Evolutionary conservation across 768 basidiomycete genomes (phyloP).

Genomic region (Tricholoma furcatifolium): DNA sequence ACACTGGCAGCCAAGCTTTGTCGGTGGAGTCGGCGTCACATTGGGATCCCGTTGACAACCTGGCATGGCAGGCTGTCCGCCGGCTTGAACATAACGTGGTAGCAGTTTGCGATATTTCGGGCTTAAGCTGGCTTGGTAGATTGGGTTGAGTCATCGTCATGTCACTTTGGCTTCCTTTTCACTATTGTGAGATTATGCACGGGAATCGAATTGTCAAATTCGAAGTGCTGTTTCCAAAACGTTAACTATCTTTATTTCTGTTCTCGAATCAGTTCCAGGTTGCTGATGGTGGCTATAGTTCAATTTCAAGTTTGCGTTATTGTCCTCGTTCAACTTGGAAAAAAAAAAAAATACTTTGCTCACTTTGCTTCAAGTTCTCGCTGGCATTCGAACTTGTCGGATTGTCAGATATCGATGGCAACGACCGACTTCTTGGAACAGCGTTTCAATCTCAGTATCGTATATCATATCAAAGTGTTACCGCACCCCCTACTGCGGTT

Average conservation of each 20-base stretch:
- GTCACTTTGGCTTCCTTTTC: background rate
- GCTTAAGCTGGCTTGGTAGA: background rate
- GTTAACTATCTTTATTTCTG: background rate
- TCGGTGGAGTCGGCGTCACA: slow-evolving; percentile 3
- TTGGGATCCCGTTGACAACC: slow-evolving; percentile 6
- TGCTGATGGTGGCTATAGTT: too few relatives aligned
- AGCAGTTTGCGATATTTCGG: slow-evolving; percentile 3
- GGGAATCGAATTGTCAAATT: background rate
- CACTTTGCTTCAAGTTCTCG: too few relatives aligned
- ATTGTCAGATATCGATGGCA: too few relatives aligned
- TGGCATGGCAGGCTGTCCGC: background rate
- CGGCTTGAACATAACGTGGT: background rate
- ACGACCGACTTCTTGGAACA: too few relatives aligned
- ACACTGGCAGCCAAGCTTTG: background rate
- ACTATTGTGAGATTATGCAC: background rate
- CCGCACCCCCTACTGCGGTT: too few relatives aligned
- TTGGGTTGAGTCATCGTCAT: background rate
- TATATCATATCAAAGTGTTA: too few relatives aligned
- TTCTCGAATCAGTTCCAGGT: too few relatives aligned
- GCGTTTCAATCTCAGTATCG: too few relatives aligned
- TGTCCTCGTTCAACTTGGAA: too few relatives aligned
- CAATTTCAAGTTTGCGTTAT: too few relatives aligned
- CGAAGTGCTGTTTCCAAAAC: background rate
- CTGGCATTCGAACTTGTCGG: too few relatives aligned
- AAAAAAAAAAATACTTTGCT: too few relatives aligned